phyloP scores from a whole-genome alignment of 768 basidiomycete species.

The Dentipellis fragilis region DNA sequence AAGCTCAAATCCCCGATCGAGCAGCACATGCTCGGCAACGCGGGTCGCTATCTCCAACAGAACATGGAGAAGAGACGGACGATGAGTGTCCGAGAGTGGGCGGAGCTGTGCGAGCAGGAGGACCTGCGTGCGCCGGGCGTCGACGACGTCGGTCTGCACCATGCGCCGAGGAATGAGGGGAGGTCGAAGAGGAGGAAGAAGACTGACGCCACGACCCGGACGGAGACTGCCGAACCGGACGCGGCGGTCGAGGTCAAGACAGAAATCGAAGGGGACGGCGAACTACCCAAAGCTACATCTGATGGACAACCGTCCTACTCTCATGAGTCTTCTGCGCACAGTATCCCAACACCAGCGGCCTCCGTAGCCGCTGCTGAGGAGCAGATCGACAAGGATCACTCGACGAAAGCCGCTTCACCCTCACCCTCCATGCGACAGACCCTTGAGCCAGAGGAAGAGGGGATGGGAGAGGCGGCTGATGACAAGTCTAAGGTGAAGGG shows the following conservation, averaged over 20 bases:
- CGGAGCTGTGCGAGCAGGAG: constrained; percentile 61
- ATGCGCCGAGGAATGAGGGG: constrained; percentile 28
- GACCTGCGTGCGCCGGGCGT: constrained; percentile 69
- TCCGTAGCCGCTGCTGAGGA: constrained; percentile 10
- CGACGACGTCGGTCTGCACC: constrained; percentile 47
- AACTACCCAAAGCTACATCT: constrained; percentile 9
- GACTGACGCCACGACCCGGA: constrained; percentile 31
- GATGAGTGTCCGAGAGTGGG: constrained; percentile 86
- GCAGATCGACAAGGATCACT: background rate
- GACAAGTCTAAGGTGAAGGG: constrained; percentile 29
- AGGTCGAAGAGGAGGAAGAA: constrained; percentile 28
- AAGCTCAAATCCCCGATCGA: constrained; percentile 88
- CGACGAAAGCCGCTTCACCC: background rate
- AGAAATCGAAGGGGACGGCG: constrained; percentile 32
- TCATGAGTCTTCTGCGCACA: constrained; percentile 33
- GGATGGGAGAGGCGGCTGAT: constrained; percentile 17
- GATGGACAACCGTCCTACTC: constrained; percentile 6
- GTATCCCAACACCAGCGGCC: constrained; percentile 22
- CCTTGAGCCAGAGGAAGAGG: constrained; percentile 13
- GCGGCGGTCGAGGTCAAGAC: constrained; percentile 30
- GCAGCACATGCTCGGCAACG: constrained; percentile 81
- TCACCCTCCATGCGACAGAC: background rate
- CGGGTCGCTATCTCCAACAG: constrained; percentile 81
- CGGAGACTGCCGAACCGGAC: constrained; percentile 21
- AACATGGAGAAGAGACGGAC: constrained; percentile 82